Conservation (phyloP, 2,329 filamentous ascomycete species). For the Botrytis pseudocinerea region DNA sequence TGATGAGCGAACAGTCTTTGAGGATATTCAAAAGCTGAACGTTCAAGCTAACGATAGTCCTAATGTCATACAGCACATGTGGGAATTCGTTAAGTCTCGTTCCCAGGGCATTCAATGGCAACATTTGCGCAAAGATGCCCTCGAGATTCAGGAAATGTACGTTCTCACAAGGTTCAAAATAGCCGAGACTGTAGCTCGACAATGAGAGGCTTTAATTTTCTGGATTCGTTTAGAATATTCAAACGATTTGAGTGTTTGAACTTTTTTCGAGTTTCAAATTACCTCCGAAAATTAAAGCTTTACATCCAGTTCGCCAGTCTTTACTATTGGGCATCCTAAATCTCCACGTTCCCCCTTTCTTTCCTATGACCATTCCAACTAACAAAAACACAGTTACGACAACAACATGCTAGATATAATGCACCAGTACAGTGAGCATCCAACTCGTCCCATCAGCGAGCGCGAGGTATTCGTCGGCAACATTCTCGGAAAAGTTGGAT, state of each 20-base stretch:
- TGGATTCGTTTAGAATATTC: not conserved
- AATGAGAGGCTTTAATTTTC: not conserved
- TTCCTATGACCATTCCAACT: not conserved
- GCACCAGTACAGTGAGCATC: constrained; percentile 46
- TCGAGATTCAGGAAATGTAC: constrained; percentile 50
- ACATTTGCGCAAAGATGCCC: constrained; percentile 43
- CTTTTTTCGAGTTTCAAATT: not conserved
- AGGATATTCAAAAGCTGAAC: constrained; percentile 32
- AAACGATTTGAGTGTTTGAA: not conserved
- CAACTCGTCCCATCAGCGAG: constrained; percentile 48
- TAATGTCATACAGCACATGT: constrained; percentile 40
- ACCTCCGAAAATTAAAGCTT: not conserved
- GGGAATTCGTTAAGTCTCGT: constrained; percentile 44
- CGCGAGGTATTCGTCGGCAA: constrained; percentile 58
- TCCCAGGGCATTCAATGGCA: constrained; percentile 43
- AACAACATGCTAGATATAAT: constrained; percentile 51
- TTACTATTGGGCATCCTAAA: constrained; percentile 28
- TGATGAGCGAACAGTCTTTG: constrained; percentile 66
- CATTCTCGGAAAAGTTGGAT: constrained; percentile 53
- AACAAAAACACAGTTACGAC: constrained; percentile 49
- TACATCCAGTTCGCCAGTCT: not conserved
- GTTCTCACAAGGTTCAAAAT: constrained; percentile 8
- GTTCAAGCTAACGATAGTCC: constrained; percentile 12
- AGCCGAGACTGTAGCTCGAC: not conserved
- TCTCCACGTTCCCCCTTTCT: not conserved